Percentiles rank a stretch among this genome's conserved stretches.
These are phyloP conservation scores for Neurospora hispaniola DNA, from an alignment of 495 filamentous ascomycete genomes.

Conservation along the genomic window DNA sequence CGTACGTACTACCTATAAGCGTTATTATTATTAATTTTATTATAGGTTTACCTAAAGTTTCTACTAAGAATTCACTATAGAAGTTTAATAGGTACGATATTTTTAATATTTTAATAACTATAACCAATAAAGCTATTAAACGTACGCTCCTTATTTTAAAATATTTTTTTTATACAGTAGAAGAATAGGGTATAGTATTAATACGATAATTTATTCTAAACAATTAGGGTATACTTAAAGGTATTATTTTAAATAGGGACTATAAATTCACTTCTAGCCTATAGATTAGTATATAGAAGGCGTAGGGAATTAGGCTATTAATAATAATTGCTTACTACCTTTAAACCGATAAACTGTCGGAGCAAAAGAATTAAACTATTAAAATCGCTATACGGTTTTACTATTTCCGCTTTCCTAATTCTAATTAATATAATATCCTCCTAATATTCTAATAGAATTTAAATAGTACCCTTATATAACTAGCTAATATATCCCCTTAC, in stretches of 20 bases:
- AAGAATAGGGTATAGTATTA: neutral
- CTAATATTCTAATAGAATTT: too few species aligned
- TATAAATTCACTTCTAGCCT: neutral
- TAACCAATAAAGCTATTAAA: neutral
- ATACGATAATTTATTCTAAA: neutral
- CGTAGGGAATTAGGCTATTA: neutral
- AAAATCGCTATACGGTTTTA: too few species aligned
- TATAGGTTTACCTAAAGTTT: neutral
- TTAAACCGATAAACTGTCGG: too few species aligned
- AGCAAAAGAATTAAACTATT: too few species aligned
- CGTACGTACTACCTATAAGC: neutral
- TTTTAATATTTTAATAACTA: neutral
- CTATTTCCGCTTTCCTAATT: too few species aligned
- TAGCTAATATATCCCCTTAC: too few species aligned
- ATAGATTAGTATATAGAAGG: neutral
- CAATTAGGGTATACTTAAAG: neutral
- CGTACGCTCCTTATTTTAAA: too few species aligned
- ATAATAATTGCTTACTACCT: neutral
- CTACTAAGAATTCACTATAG: neutral
- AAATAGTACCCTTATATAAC: too few species aligned
- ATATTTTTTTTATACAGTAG: too few species aligned
- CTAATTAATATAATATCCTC: too few species aligned
- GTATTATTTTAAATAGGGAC: neutral
- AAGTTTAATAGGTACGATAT: neutral
- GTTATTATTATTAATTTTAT: neutral